Base-by-base conservation (phyloP, 805 yeast genomes). In the Starmerella sp. region DNA sequence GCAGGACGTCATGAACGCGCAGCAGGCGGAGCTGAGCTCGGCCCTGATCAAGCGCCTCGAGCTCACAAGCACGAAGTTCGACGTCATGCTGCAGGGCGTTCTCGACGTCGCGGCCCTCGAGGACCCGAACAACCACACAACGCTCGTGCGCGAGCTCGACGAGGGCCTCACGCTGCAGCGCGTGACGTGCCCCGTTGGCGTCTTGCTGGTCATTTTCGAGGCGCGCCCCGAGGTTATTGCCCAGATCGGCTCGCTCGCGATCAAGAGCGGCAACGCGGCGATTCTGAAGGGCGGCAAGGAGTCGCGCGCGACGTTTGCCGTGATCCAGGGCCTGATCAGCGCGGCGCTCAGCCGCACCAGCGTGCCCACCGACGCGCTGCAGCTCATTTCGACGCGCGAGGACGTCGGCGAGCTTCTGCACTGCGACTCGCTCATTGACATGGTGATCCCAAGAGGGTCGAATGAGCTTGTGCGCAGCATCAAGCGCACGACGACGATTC, bases 151-250 rank as follows among this genome's bases (percentile, higher is more conserved):
- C 44, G 81, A 87, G 68, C 74, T 93, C 35, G 99, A 93, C 67
- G 95, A 88, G 53, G 95, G 87, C n/a, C 77, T 93, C 60, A 84
- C 81, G 51, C 73, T 93, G 57, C 84, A 81, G 69, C 75, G 96
- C 66, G 77, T 91, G 11, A 84, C 96, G 5, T 86, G 96, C 31
- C 98, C 99, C 13, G 89, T 93, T 5, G 99, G 99, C 17, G 97
- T 88, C 0, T 70, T 93, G 46, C 74, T 93, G 58, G 89, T 93
- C 47, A 95, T 93, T 54, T 93, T 93, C 68, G 99, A 93, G 71
- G 81, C 95, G 34, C 79, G 99, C 65, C 99, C 99, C 39, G 99
- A 93, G 68, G 98, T 93, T 10, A 93, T 93, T 73, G 98, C 98
- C 53, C 95, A 93, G 67, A 93, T 93, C 65, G 84, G 96, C 13